Evolutionary conservation across 2,329 filamentous ascomycete genomes (phyloP).

Genomic region (Dendryphion nanum): DNA sequence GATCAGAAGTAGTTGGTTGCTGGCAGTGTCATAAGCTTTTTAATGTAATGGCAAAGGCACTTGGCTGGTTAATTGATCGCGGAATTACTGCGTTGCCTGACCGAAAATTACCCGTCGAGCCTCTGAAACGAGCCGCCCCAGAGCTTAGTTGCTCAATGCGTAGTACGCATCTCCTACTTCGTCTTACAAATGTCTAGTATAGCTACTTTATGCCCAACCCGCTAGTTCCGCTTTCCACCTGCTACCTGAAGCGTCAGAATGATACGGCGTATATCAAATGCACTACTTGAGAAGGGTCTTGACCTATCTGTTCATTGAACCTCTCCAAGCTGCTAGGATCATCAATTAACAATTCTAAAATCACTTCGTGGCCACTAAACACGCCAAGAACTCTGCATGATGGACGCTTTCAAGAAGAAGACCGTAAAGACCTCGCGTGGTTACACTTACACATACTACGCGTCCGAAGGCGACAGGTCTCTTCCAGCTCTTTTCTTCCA

Average conservation of each 20-base stretch:
- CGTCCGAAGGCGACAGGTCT: constrained; percentile 14
- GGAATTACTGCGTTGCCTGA: not conserved
- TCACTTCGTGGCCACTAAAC: not conserved
- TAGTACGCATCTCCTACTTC: not conserved
- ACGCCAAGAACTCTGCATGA: constrained; percentile 4
- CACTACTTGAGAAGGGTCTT: not conserved
- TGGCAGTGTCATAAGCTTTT: too few relatives aligned
- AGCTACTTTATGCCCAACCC: too few relatives aligned
- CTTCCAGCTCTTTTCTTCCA: constrained; percentile 35
- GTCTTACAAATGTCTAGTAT: not conserved
- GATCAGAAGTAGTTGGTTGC: too few relatives aligned
- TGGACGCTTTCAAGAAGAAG: constrained; percentile 28
- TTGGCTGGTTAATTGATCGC: not conserved
- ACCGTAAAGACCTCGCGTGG: constrained; percentile 24
- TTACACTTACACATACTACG: constrained; percentile 30
- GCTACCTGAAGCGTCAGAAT: not conserved
- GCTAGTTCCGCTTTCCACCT: too few relatives aligned
- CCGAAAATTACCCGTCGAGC: too few relatives aligned
- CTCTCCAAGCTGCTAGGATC: not conserved
- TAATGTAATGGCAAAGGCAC: constrained; percentile 7
- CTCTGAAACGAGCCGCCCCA: too few relatives aligned
- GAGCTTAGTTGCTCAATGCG: not conserved
- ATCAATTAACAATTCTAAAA: not conserved
- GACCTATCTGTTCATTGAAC: not conserved
- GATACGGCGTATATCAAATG: not conserved